Evolutionary conservation across 805 yeast species (phyloP), one percentile per base, ranked within the genome.

Genomic region (Zygosaccharomyces bailii): DNA sequence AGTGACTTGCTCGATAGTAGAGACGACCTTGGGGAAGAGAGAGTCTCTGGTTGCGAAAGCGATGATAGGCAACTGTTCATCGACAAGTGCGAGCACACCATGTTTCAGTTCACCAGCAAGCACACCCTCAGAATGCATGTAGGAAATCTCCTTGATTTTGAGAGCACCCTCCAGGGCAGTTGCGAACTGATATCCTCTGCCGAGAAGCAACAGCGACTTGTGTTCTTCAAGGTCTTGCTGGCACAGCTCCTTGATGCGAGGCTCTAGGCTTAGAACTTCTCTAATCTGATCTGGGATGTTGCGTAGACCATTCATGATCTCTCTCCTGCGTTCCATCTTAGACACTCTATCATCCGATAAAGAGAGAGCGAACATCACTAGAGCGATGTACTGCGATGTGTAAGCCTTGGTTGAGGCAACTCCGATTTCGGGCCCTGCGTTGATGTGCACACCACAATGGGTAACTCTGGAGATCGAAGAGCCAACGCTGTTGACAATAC

Each of bases 341-440:
- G 96, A 85, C 39, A 88, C 76, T 48, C 91, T 79, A 67, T 93
- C 98, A 60, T 89, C 95, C 8, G 97, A 86, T 52, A 93, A 76
- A n/a, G 91, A 87, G 43, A 93, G 76, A 1, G 98, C 98, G 72
- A 93, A 78, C 97, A 93, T 88, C 4, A 91, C 97, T 52, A 93
- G 74, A 0, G 99, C 98, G 67, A 95, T 90, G 68, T 82, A 93
- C 68, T 93, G 99, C 8, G 99, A 93, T 5, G 99, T 93, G 73
- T 93, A 93, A 21, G 99, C 99, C 72, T 93, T 93, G 38, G 99
- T 93, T 9, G 97, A 89, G 8, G 99, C 99, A 56, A 93, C 99
- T 68, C 99, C 98, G 53, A 93, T 93, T 71, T 93, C 99, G 36
- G 99, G 99, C 54, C 99, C 99, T 39, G 99, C 99, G 65, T 93